A percentile compares a stretch with the other conserved stretches of the same genome.
phyloP scores from a whole-genome alignment of 257 asterid species.

The Ophiorrhiza pumila region DNA sequence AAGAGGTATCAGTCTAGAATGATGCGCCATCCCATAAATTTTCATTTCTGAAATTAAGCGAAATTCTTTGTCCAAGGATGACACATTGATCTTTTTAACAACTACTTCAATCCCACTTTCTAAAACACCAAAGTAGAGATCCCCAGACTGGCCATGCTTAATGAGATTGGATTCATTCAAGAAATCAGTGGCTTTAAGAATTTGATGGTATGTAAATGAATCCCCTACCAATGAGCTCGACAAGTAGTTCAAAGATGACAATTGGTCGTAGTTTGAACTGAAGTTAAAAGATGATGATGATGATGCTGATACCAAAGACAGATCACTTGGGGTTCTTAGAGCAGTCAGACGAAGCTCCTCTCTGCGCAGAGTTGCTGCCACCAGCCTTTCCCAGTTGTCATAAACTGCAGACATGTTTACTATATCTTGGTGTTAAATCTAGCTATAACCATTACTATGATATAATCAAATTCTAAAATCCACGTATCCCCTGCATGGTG shows the following conservation, averaged over 20 bases:
- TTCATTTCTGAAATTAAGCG: background rate
- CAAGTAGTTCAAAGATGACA: background rate
- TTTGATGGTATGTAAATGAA: background rate
- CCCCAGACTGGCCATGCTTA: constrained; percentile 3
- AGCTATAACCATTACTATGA: no score
- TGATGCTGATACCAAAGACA: constrained; percentile 6
- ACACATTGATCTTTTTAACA: background rate
- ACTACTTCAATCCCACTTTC: background rate
- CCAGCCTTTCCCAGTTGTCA: constrained; percentile 12
- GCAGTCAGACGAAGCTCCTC: background rate
- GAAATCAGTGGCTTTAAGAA: background rate
- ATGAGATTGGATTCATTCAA: background rate
- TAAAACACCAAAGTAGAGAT: background rate
- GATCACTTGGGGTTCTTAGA: constrained; percentile 7
- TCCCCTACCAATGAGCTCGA: background rate
- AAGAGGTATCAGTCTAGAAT: constrained; percentile 8
- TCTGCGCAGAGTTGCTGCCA: constrained; percentile 8
- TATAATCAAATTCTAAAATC: no score
- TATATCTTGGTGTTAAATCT: no score
- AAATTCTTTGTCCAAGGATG: background rate
- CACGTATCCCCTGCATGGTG: no score
- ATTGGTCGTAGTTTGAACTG: background rate
- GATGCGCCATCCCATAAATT: background rate
- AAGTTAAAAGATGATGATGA: background rate
- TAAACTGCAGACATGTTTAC: background rate